Evolutionary conservation across 1,284 basidiomycete genomes (phyloP).

Genomic region (Marasmius tenuissimus): DNA sequence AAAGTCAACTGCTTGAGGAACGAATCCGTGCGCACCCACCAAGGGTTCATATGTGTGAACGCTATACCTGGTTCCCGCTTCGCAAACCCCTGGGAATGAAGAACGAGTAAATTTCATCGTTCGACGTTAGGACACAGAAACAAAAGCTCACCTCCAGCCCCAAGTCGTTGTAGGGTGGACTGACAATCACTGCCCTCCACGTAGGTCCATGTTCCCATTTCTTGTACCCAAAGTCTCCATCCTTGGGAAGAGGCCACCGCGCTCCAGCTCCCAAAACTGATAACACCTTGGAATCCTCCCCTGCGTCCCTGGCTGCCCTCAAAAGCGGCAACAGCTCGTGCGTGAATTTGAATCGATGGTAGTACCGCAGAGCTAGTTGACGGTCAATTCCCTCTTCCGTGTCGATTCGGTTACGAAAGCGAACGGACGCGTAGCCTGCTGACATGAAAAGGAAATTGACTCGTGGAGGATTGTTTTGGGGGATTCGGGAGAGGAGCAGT

Average conservation of each 20-base stretch:
- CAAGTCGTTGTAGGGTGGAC: background rate
- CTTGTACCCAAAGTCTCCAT: background rate
- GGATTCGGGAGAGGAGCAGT: background rate
- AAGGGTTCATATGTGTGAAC: background rate
- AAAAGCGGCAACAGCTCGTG: conserved; percentile 24
- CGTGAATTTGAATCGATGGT: conserved; percentile 21
- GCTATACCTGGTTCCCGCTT: background rate
- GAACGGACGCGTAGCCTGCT: conserved; percentile 17
- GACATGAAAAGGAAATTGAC: conserved; percentile 27
- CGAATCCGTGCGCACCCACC: background rate
- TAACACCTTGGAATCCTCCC: conserved; percentile 1
- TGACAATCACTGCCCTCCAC: background rate
- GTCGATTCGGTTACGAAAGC: conserved; percentile 9
- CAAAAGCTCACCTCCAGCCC: background rate
- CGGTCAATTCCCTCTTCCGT: conserved; percentile 28
- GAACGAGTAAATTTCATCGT: background rate
- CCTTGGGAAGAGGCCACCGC: background rate
- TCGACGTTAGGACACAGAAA: background rate
- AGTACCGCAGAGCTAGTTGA: conserved; percentile 18
- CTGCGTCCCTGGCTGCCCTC: conserved; percentile 1
- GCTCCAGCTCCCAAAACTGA: background rate
- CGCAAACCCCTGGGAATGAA: background rate
- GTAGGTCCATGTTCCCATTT: background rate
- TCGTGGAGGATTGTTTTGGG: background rate
- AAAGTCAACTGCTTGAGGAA: background rate